These are phyloP conservation scores for Tylopilus rubrobrunneus DNA, from an alignment of 768 basidiomycete species.

Conservation along the genomic window DNA sequence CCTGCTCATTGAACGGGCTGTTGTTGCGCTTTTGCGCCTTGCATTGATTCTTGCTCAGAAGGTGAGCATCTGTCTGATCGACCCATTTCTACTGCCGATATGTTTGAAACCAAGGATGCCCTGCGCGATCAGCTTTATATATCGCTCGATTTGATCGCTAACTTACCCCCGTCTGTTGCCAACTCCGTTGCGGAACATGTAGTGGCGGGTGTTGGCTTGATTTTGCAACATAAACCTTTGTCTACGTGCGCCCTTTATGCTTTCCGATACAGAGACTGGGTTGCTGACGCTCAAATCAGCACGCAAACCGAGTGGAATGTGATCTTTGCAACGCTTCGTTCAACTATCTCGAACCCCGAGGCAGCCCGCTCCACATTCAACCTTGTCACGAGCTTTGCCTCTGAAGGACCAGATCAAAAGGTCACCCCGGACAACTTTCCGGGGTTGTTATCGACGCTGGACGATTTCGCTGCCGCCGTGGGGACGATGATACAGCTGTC, in stretches of 20 bases:
- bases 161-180: slow-evolving; percentile 71
- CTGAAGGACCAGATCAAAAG: slow-evolving; percentile 55
- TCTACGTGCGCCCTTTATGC: slow-evolving; percentile 42
- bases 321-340: slow-evolving; percentile 81
- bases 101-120: slow-evolving; percentile 47
- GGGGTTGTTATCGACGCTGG: slow-evolving; percentile 75
- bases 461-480: slow-evolving; percentile 83
- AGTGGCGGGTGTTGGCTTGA: slow-evolving; percentile 72
- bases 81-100: neutral
- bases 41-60: slow-evolving; percentile 77
- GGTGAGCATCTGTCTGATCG: slow-evolving; percentile 38
- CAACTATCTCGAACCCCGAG: slow-evolving; percentile 81
- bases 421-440: slow-evolving; percentile 76
- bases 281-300: slow-evolving; percentile 33
- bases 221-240: slow-evolving; percentile 73
- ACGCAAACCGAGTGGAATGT: slow-evolving; percentile 97
- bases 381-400: slow-evolving; percentile 62
- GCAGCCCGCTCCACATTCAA: slow-evolving; percentile 84
- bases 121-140: slow-evolving; percentile 93
- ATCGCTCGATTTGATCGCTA: slow-evolving; percentile 85
- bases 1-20: slow-evolving; percentile 89
- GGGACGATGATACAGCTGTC: slow-evolving; percentile 58
- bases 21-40: slow-evolving; percentile 83
- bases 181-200: slow-evolving; percentile 89
- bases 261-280: neutral